Evolutionary conservation across 2,329 filamentous ascomycete genomes (phyloP).

Genomic region (Stachybotrys chlorohalonatus): DNA sequence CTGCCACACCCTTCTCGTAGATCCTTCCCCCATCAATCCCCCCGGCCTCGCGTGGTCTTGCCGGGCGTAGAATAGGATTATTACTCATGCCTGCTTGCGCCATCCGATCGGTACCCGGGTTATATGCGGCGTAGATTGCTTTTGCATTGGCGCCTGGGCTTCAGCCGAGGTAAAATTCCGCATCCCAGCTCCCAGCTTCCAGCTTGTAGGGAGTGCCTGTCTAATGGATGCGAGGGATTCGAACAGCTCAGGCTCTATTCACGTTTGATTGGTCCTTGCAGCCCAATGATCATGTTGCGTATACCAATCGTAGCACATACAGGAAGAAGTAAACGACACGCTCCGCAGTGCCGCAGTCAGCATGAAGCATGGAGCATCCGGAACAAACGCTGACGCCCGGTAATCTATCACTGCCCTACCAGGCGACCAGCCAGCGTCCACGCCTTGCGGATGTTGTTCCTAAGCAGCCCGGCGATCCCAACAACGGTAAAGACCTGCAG

Average conservation of each 20-base stretch:
- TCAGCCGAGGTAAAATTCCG: background rate
- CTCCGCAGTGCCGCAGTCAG: too few relatives aligned
- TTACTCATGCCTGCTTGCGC: too few relatives aligned
- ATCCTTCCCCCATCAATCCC: background rate
- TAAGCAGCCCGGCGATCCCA: conserved; percentile 32
- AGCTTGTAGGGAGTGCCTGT: too few relatives aligned
- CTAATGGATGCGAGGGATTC: too few relatives aligned
- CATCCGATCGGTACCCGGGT: background rate
- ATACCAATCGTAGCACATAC: too few relatives aligned
- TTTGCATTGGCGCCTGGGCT: too few relatives aligned
- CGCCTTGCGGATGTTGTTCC: conserved; percentile 26
- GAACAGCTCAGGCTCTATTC: too few relatives aligned
- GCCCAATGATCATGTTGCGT: too few relatives aligned
- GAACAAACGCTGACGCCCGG: too few relatives aligned
- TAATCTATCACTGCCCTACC: background rate
- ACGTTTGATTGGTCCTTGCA: too few relatives aligned
- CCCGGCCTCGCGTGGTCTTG: background rate
- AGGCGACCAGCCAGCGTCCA: background rate
- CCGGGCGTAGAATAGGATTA: background rate
- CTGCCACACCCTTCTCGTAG: background rate
- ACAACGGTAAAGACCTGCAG: conserved; percentile 44
- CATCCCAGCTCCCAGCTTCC: background rate
- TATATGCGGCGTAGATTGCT: background rate
- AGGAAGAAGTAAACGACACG: too few relatives aligned
- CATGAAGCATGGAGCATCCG: too few relatives aligned